Base-by-base conservation (phyloP, 2,329 filamentous ascomycete species). In the Drechslerella coelobrocha region DNA sequence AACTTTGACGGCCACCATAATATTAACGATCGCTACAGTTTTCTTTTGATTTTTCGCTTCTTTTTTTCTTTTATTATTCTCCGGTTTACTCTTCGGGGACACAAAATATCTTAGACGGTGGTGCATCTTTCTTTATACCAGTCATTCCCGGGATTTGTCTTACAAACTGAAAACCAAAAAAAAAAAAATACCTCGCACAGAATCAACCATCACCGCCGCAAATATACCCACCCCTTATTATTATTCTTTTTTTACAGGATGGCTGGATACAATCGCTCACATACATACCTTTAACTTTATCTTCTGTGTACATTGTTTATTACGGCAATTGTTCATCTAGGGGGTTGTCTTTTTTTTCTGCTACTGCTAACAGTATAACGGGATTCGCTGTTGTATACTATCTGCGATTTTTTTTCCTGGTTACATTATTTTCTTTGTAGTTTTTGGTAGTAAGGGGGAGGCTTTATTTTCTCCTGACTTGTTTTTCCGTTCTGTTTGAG, bases 281-380 rank as follows among this genome's bases (percentile, higher is more conserved):
- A 51, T 63, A 71, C 17, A 47, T 6, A 57, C 53, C 45, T 71
- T 71, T 71, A 71, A 71, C 66, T 71, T 48, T 31, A 27, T 14
- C 34, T 62, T 63, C 48, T 51, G 41, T 71, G 66, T 71, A 71
- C 47, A 71, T 71, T 63, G 66, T 51, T 60, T 63, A 26, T 43
- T 51, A 26, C n/a, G 51, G 41, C n/a, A 31, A 41, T 43, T 56
- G 29, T 60, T 29, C n/a, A 55, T 31, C 12, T 43, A 29, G n/a
- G 53, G 48, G 50, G 61, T 71, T 71, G 61, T 51, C 39, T 26
- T 24, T 68, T 59, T 8, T 41, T 14, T 47, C 26, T 8, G 8
- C 43, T 61, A 6, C 6, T 6, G 12, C 29, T 31, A 6, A 12
- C 29, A 31, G 29, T 31, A n/a, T n/a, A n/a, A n/a, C n/a, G n/a